Percentiles rank a stretch among this genome's conserved stretches.
Evolutionary conservation across 441 rosid species (phyloP).

Genomic region (Populus hybrid): DNA sequence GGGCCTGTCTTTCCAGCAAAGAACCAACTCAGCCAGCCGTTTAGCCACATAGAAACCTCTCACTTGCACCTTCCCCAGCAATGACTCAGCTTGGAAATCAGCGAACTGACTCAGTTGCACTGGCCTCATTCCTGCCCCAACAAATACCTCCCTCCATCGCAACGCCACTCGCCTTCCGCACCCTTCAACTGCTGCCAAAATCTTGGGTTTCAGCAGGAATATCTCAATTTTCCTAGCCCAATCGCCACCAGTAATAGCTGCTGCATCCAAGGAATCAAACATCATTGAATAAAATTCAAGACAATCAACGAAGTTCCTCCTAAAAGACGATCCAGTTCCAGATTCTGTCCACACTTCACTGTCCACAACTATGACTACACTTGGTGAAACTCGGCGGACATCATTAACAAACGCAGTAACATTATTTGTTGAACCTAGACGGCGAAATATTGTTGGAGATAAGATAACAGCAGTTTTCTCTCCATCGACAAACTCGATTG

Average conservation of each 20-base stretch:
- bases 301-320: slow-evolving; percentile 61
- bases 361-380: slow-evolving; percentile 64
- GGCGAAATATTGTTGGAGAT: slow-evolving; percentile 63
- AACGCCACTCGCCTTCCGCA: slow-evolving; percentile 39
- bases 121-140: slow-evolving; percentile 75
- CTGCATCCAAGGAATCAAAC: slow-evolving; percentile 81
- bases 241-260: slow-evolving; percentile 49
- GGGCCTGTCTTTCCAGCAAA: slow-evolving; percentile 83
- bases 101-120: slow-evolving; percentile 75
- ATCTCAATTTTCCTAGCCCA: slow-evolving; percentile 71
- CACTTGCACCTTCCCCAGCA: slow-evolving; percentile 67
- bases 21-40: slow-evolving; percentile 81
- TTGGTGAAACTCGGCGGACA: slow-evolving; percentile 52
- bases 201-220: slow-evolving; percentile 55
- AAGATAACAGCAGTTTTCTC: slow-evolving; percentile 63
- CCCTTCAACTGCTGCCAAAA: slow-evolving; percentile 53
- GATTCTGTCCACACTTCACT: slow-evolving; percentile 64
- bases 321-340: slow-evolving; percentile 43
- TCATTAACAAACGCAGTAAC: slow-evolving; percentile 47
- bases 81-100: slow-evolving; percentile 69
- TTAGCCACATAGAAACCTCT: slow-evolving; percentile 90
- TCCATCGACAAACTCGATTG: slow-evolving; percentile 64
- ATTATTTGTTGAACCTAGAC: slow-evolving; percentile 38
- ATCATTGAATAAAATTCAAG: slow-evolving; percentile 72
- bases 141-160: slow-evolving; percentile 71